Conservation (phyloP, 176 grass and related monocot genomes). For the Aegilops umbellulata region DNA sequence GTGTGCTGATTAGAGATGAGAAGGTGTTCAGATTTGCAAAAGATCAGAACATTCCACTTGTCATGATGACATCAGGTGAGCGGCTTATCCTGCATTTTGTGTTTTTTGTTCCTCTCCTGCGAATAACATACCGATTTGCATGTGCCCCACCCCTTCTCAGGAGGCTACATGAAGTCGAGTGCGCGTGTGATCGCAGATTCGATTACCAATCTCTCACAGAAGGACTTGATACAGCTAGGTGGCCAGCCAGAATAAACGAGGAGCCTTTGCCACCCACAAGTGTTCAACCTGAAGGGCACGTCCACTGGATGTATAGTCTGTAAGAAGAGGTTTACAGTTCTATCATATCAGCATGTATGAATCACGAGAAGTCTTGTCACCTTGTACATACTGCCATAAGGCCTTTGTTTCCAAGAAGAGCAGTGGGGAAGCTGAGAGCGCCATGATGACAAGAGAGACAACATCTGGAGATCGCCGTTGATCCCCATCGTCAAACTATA, state of each 20-base stretch:
- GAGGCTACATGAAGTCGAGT: conserved; percentile 96
- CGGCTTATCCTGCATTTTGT: neutral
- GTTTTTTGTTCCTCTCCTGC: neutral
- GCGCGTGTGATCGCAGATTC: conserved; percentile 84
- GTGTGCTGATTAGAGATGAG: conserved; percentile 82
- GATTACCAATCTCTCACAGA: conserved; percentile 79
- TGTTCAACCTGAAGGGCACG: neutral
- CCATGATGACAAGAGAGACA: neutral
- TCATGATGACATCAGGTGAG: conserved; percentile 93
- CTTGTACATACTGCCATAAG: conserved; percentile 9
- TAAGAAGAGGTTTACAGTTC: too few relatives aligned
- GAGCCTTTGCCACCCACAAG: neutral
- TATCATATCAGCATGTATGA: neutral
- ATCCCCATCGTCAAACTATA: neutral
- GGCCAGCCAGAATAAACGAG: conserved; percentile 21
- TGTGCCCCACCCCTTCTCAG: conserved; percentile 24
- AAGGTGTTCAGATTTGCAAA: conserved; percentile 86
- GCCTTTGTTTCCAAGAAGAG: conserved; percentile 8
- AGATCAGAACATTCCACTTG: conserved; percentile 82
- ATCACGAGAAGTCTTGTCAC: neutral
- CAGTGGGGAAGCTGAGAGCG: neutral
- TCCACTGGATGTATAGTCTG: conserved; percentile 11
- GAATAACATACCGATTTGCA: neutral
- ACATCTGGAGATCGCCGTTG: neutral
- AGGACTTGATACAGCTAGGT: conserved; percentile 62